Evolutionary conservation across 108 stramenopile species (phyloP).

Genomic region (Skeletonema menzelii): DNA sequence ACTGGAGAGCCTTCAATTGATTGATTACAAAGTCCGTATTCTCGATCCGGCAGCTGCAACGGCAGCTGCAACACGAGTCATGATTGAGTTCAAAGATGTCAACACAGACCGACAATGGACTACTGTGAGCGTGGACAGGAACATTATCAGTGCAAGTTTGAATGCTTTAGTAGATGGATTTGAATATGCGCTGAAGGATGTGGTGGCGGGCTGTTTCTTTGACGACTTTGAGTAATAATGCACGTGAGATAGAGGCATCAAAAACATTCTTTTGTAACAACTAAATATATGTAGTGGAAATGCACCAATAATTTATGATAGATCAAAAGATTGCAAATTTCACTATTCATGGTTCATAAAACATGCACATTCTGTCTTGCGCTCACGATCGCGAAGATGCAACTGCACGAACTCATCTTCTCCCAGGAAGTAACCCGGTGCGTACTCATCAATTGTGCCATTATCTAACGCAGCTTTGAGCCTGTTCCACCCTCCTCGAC

Average conservation of each 20-base stretch:
- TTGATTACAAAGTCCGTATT: constrained; percentile 96
- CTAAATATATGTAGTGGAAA: no score
- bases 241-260: background rate
- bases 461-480: background rate
- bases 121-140: constrained; percentile 92
- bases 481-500: no score
- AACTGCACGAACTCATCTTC: constrained; percentile 23
- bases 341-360: constrained; percentile 13
- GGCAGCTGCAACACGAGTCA: constrained; percentile 85
- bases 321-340: no score
- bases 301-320: no score
- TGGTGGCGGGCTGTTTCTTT: constrained; percentile 26
- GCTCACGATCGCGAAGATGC: constrained; percentile 15
- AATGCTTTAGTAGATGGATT: constrained; percentile 94
- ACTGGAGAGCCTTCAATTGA: constrained; percentile 67
- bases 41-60: constrained; percentile 89
- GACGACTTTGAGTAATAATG: constrained; percentile 9
- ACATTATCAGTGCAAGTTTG: constrained; percentile 90
- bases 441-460: no score
- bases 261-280: background rate
- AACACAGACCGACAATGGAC: constrained; percentile 71
- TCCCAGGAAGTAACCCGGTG: background rate
- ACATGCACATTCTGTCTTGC: constrained; percentile 23
- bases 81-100: constrained; percentile 80
- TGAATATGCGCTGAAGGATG: constrained; percentile 82